Conservation (phyloP, 495 filamentous ascomycete genomes). For the Aspergillus incahuasiensis region DNA sequence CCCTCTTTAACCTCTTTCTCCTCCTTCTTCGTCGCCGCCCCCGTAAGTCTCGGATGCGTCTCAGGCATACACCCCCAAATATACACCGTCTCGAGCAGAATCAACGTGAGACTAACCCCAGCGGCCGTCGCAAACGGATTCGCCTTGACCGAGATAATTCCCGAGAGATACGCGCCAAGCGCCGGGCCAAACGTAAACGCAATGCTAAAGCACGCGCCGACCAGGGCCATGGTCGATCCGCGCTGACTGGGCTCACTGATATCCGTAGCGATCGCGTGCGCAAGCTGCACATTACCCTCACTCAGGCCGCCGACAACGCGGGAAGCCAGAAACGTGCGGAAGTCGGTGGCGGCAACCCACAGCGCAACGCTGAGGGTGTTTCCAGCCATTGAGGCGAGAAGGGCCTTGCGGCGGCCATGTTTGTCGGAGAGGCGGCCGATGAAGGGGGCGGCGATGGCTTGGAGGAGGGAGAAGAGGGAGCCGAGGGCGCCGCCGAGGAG, state of each 20-base stretch:
- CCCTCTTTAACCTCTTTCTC: background rate
- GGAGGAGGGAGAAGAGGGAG: constrained; percentile 87
- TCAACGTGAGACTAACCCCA: constrained; percentile 73
- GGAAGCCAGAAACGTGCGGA: constrained; percentile 90
- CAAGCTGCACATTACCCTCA: constrained; percentile 95
- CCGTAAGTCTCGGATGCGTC: constrained; percentile 60
- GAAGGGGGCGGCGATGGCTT: constrained; percentile 87
- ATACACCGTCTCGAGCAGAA: constrained; percentile 81
- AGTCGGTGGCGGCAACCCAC: constrained; percentile 89
- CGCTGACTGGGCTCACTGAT: constrained; percentile 78
- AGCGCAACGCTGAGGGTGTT: constrained; percentile 90
- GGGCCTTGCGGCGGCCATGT: constrained; percentile 80
- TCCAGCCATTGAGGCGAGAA: constrained; percentile 90
- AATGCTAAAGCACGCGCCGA: constrained; percentile 94
- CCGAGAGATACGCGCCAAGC: constrained; percentile 77
- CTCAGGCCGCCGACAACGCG: constrained; percentile 89
- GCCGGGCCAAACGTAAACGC: constrained; percentile 95
- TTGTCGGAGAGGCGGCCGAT: constrained; percentile 86
- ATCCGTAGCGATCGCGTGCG: constrained; percentile 94
- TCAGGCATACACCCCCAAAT: constrained; percentile 86
- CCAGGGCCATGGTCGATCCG: constrained; percentile 88
- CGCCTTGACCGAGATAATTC: constrained; percentile 66
- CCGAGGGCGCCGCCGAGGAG: constrained; percentile 92
- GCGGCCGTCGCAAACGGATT: constrained; percentile 95
- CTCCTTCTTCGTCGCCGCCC: background rate